Base-by-base conservation (phyloP, 1,139 yeast genomes). In the Keqinozyma sinolaborantium region DNA sequence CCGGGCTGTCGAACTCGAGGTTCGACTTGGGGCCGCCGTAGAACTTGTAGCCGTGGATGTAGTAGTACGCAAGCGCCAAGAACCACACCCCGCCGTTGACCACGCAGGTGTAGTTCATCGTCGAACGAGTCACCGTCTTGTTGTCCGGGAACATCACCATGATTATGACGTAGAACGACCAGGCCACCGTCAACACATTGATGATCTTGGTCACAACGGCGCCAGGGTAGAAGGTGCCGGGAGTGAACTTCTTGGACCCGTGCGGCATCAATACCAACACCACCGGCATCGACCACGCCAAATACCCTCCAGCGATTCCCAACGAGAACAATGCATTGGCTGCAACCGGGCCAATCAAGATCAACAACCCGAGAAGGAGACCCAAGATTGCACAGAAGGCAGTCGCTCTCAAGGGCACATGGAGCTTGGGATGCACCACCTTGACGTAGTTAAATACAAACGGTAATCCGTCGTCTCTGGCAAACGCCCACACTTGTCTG, bases 171-270 rank as follows among this genome's bases (percentile, higher is more conserved):
- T 48, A 61, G 2, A 34, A 37, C 15, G 53, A 42, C 65, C 66
- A 63, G 4, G 42, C 25, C 10, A 50, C 45, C 2, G 65, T 44
- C 8, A 47, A 38, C 11, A 37, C 14, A 35, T 60, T 58, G 12
- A 63, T 44, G 7, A 46, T 30, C 8, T 64, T 66, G 2, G 82
- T 74, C 31, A 64, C 45, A 11, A 54, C 37, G 5, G 58, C 53
- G 19, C 88, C 88, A 40, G 79, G 58, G 50, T 75, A 73, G 48
- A 81, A 81, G 5, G 76, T 71, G 7, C 90, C 90, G 0, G 85
- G 85, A 13, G 56, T 62, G 50, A 80, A 80, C 30, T 64, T 58
- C 14, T 44, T 40, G 29, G 54, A 53, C 10, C 77, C 77, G 15
- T 57, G 49, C 2, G 76, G 74, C 23, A 70, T 51, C 29, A 64